Evolutionary conservation across 2,329 filamentous ascomycete species (phyloP).

Genomic region (Ophiostoma piceae): DNA sequence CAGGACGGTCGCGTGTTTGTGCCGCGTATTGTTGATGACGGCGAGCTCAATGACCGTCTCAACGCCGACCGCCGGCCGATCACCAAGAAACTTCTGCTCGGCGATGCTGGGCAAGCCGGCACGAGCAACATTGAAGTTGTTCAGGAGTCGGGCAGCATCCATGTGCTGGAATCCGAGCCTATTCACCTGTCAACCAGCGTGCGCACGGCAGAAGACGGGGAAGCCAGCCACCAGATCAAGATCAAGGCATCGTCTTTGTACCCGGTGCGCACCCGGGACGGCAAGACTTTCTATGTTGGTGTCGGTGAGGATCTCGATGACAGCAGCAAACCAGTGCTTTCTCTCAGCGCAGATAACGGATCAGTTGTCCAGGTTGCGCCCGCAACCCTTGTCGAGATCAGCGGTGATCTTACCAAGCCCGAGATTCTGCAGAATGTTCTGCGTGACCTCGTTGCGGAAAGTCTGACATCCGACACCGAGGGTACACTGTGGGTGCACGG

Average conservation of each 20-base stretch:
- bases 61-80: conserved; percentile 27
- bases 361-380: conserved; percentile 15
- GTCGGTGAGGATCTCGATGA: conserved; percentile 14
- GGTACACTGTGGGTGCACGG: conserved; percentile 22
- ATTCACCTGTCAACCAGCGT: conserved; percentile 8
- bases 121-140: conserved; percentile 16
- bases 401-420: not conserved
- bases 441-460: conserved; percentile 18
- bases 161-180: conserved; percentile 19
- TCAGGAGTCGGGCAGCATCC: conserved; percentile 18
- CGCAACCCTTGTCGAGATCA: not conserved
- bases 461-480: conserved; percentile 16
- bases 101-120: no score
- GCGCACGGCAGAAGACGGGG: not conserved
- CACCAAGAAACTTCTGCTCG: conserved; percentile 18
- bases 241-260: conserved; percentile 21
- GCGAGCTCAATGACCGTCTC: conserved; percentile 26
- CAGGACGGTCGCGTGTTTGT: conserved; percentile 30
- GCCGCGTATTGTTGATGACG: conserved; percentile 29
- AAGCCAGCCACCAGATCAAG: conserved; percentile 12
- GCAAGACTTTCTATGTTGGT: conserved; percentile 16
- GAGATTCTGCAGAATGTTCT: conserved; percentile 16
- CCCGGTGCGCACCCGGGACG: conserved; percentile 21
- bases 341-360: conserved; percentile 11
- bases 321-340: conserved; percentile 4